Evolutionary conservation across 1,284 basidiomycete species (phyloP).

Genomic region (Apiotrichum gracile): DNA sequence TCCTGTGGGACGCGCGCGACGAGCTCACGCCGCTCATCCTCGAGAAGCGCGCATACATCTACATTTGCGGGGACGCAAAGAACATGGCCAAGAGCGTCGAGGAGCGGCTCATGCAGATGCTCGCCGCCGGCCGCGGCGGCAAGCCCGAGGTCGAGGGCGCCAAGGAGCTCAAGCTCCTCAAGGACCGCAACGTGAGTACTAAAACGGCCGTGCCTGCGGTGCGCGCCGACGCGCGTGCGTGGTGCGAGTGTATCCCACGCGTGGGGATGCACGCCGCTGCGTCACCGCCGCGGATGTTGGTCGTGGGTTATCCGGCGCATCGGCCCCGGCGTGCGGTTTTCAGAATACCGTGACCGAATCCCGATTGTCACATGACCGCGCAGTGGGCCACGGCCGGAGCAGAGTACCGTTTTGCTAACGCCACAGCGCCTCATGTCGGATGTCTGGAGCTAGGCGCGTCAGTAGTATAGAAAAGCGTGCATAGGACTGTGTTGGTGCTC

Average conservation of each 20-base stretch:
- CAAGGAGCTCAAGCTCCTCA: conserved; percentile 86
- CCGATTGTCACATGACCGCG: too few species aligned
- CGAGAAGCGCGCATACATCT: conserved; percentile 87
- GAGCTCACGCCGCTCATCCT: conserved; percentile 80
- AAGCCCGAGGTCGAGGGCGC: conserved; percentile 74
- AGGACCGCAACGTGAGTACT: conserved; percentile 61
- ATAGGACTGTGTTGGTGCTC: not conserved
- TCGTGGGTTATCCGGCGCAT: too few species aligned
- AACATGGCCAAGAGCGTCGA: conserved; percentile 94
- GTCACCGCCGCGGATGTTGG: too few species aligned
- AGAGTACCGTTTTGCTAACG: conserved; percentile 8
- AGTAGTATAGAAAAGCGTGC: not conserved
- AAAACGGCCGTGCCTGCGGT: too few species aligned
- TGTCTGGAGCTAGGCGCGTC: conserved; percentile 35
- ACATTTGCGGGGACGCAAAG: conserved; percentile 95
- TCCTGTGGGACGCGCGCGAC: conserved; percentile 75
- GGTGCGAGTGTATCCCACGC: too few species aligned
- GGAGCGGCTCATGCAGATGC: conserved; percentile 71
- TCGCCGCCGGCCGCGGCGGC: conserved; percentile 91
- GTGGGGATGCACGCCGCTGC: too few species aligned
- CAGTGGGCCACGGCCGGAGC: too few species aligned
- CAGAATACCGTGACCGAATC: too few species aligned
- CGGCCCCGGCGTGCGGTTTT: too few species aligned
- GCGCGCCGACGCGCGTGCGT: too few species aligned
- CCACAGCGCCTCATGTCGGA: conserved; percentile 40